Evolutionary conservation across 495 filamentous ascomycete species (phyloP), one percentile per base, ranked within the genome.

Genomic region (Usnea hakonensis): DNA sequence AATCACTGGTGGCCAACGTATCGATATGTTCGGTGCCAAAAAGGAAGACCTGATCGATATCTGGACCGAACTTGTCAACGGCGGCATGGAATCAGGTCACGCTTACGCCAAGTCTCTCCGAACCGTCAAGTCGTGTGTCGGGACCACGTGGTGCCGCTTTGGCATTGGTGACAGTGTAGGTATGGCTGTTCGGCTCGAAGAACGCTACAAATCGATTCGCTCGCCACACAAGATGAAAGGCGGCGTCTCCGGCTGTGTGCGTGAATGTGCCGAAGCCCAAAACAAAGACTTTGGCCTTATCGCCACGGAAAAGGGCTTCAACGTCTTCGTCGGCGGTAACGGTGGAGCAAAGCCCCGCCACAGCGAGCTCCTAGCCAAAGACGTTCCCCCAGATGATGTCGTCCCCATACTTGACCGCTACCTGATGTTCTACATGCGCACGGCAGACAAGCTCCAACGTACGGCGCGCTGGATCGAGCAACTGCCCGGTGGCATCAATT

Each of bases 241-340:
- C 9, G 93, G 88, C 56, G 91, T 97, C 5, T 90, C 87, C 58
- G 93, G 93, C 33, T 97, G 93, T 68, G 90, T 96, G 30, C 78
- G 93, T 61, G 93, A 97, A 71, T 97, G 93, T 65, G 93, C 93
- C 11, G 93, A 97, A 73, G 93, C 93, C 16, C 93, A 96, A 71
- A 95, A 89, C 71, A 96, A 97, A 70, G 92, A 97, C 71, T 97
- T 97, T 69, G 93, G 93, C 23, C 85, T 96, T 40, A 96, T 96
- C 52, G 91, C 93, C 23, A 94, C 90, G 0, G 92, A 96, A 60
- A 96, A 95, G 63, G 93, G 93, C 28, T 97, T 89, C 81, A 97
- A 96, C 73, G 86, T 97, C 71, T 95, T 90, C 69, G 91, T 97
- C 2, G 91, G 81, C 46, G 93, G 93, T 43, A 97, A 97, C 70